A percentile compares a stretch with the other conserved stretches of the same genome.
Evolutionary conservation across 768 basidiomycete genomes (phyloP).

Genomic region (Hericium coralloides): DNA sequence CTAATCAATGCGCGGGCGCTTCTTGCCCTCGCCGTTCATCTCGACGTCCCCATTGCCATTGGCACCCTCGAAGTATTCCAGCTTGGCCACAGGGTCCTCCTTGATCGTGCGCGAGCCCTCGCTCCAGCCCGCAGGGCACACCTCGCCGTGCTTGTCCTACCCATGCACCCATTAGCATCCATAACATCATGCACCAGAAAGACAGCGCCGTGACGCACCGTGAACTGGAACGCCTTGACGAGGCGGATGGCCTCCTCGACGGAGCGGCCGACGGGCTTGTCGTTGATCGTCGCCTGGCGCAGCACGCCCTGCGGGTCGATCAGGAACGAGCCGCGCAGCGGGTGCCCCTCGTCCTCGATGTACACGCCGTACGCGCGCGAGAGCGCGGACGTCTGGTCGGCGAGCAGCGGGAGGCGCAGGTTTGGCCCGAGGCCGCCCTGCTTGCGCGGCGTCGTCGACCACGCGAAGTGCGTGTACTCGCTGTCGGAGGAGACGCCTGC

Average conservation of each 20-base stretch:
- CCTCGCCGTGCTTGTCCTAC: slow-evolving; percentile 84
- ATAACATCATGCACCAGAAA: too few relatives aligned
- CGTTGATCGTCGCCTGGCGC: slow-evolving; percentile 83
- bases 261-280: slow-evolving; percentile 90
- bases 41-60: slow-evolving; percentile 25
- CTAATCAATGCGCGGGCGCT: slow-evolving; percentile 50
- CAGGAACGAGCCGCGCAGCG: slow-evolving; percentile 80
- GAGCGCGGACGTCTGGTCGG: slow-evolving; percentile 72
- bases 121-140: slow-evolving; percentile 88
- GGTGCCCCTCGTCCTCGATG: slow-evolving; percentile 80
- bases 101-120: slow-evolving; percentile 80
- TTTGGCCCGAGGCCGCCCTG: slow-evolving; percentile 87
- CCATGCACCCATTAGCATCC: too few relatives aligned
- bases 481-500: slow-evolving; percentile 83
- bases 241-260: slow-evolving; percentile 90
- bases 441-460: slow-evolving; percentile 70
- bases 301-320: slow-evolving; percentile 79
- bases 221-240: slow-evolving; percentile 90
- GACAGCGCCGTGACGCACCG: too few relatives aligned
- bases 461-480: slow-evolving; percentile 79
- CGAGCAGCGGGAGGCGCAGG: slow-evolving; percentile 75
- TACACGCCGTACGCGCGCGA: slow-evolving; percentile 83
- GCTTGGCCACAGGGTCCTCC: slow-evolving; percentile 58
- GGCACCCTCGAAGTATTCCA: slow-evolving; percentile 58
- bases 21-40: slow-evolving; percentile 33